These are phyloP conservation scores for Zygnema cylindricum DNA, from an alignment of 139 green algal species.

Conservation along the genomic window DNA sequence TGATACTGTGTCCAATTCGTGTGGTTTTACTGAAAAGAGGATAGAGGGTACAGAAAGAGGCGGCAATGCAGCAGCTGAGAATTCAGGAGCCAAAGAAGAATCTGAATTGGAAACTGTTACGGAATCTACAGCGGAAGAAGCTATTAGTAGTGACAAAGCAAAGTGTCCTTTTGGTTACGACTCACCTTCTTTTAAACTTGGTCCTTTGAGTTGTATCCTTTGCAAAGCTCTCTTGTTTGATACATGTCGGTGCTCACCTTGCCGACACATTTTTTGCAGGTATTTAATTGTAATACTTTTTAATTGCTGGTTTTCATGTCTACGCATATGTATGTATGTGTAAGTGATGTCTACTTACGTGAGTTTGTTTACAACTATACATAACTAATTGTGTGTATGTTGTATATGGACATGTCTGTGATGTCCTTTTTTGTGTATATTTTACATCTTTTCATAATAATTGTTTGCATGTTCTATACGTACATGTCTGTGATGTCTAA, in stretches of 20 bases:
- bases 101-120: neutral
- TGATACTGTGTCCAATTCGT: too few species aligned
- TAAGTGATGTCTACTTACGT: too few species aligned
- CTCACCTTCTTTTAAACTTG: conserved; percentile 25
- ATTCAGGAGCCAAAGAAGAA: neutral
- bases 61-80: neutral
- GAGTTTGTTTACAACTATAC: too few species aligned
- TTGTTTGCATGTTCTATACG: too few species aligned
- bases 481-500: too few species aligned
- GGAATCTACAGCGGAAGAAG: neutral
- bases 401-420: too few species aligned
- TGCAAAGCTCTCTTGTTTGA: conserved; percentile 48
- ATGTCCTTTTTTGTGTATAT: too few species aligned
- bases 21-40: neutral
- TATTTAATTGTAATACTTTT: too few species aligned
- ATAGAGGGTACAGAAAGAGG: neutral
- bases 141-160: neutral
- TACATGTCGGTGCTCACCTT: conserved; percentile 53
- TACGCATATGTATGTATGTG: too few species aligned
- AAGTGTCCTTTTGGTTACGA: conserved; percentile 47
- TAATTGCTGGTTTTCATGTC: too few species aligned
- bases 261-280: conserved; percentile 63
- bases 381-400: too few species aligned
- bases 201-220: conserved; percentile 34
- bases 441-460: too few species aligned